Evolutionary conservation across 805 yeast genomes (phyloP), one percentile per base, ranked within the genome.

Genomic region (Yarrowia keelungensis): DNA sequence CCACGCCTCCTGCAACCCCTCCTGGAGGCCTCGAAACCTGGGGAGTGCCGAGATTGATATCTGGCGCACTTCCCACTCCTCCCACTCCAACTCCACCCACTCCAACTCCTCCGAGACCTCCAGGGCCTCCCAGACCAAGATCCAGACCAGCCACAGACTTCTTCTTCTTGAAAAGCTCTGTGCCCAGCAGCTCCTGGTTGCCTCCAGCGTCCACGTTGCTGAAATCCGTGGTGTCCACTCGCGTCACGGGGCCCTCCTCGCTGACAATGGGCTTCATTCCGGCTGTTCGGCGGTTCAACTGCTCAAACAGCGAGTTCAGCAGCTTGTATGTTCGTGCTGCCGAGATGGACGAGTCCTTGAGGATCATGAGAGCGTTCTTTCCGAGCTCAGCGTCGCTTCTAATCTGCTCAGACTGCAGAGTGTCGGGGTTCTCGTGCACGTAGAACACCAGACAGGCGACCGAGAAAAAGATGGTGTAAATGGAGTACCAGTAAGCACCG

Each of bases 401-500:
- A 66, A 90, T 86, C 51, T 53, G 61, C 53, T 80, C 82, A 45
- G 80, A 47, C 49, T 71, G 72, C 61, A 71, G 70, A 69, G 71
- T 71, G 58, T 73, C 66, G 69, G 76, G 74, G 69, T 78, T 79
- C 69, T 82, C 86, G 76, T 90, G 94, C 69, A 86, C 89, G 75
- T 92, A 91, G 74, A 89, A 91, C 16, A 91, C 89, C 73, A 92
- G 81, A 74, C 97, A 90, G 0, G 97, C 96, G 70, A 92, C 92
- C 2, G 96, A 88, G 78, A 91, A 91, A 76, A 92, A 92, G 5
- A 92, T 89, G 0, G 97, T 91, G 76, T 92, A 92, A 75, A 90
- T 89, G 8, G 95, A 87, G 75, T 91, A 92, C 97, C 97, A 92
- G 75, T 92, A 93, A 1, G 95, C 90, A 0, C 97, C 97, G 71